Evolutionary conservation across 1,284 basidiomycete species (phyloP).

Genomic region (Gomphus bonarii): DNA sequence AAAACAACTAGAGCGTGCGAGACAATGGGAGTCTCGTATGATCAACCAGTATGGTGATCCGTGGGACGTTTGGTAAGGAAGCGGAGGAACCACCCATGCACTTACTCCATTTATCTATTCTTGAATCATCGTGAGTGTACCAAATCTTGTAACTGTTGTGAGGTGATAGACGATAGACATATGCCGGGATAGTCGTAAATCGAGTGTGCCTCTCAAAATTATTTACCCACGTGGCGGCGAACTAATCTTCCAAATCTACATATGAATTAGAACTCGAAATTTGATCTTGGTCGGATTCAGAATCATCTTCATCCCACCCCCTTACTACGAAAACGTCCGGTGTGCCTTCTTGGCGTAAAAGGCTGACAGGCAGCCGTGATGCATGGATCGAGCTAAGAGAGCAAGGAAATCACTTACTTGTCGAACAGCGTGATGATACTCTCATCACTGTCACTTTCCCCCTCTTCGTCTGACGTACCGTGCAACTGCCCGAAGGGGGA

Average conservation of each 20-base stretch:
- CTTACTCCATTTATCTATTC: neutral
- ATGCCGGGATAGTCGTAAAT: neutral
- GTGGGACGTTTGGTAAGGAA: neutral
- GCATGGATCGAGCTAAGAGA: neutral
- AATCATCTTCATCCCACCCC: conserved; percentile 17
- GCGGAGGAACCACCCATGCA: neutral
- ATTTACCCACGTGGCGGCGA: neutral
- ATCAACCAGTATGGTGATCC: conserved; percentile 8
- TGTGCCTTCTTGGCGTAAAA: conserved; percentile 34
- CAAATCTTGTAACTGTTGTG: neutral
- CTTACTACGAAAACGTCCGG: conserved; percentile 38
- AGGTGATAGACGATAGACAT: neutral
- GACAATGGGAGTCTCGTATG: conserved; percentile 2
- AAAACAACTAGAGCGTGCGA: neutral
- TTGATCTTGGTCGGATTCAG: neutral
- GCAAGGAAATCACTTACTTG: conserved; percentile 20
- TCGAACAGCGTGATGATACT: conserved; percentile 30
- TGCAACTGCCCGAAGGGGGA: neutral
- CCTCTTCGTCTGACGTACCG: conserved; percentile 22
- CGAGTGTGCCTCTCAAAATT: neutral
- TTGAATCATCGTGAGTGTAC: neutral
- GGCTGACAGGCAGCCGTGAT: conserved; percentile 15
- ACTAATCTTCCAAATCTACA: neutral
- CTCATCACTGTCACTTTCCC: conserved; percentile 30
- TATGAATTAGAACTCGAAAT: neutral